phyloP scores from a whole-genome alignment of 495 filamentous ascomycete genomes.

The Margaritispora aquatica region DNA sequence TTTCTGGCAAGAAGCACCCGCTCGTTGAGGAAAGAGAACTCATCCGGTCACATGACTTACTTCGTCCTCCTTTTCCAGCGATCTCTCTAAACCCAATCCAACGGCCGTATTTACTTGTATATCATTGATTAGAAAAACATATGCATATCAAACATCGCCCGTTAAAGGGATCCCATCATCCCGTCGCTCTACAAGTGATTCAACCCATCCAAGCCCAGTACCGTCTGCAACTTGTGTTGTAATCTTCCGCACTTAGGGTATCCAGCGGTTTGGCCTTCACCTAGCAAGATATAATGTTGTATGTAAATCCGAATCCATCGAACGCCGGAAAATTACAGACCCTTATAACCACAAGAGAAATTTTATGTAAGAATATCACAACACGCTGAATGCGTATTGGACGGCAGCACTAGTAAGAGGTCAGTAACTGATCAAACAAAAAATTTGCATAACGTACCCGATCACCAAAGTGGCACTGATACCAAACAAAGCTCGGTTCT shows the following conservation, averaged over 20 bases:
- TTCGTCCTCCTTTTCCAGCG: neutral
- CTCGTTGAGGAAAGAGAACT: too few relatives aligned
- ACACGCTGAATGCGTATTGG: constrained; percentile 21
- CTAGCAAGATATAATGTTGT: constrained; percentile 15
- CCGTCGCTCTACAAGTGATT: neutral
- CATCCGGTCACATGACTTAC: neutral
- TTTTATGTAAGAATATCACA: constrained; percentile 9
- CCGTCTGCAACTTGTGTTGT: neutral
- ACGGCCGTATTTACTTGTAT: neutral
- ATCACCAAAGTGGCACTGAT: constrained; percentile 78
- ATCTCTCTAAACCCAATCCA: neutral
- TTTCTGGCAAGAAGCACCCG: too few relatives aligned
- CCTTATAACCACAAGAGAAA: neutral
- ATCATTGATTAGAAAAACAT: neutral
- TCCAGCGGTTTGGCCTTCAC: neutral
- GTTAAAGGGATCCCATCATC: neutral
- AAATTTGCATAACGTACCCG: constrained; percentile 55
- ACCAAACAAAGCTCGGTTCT: constrained; percentile 76
- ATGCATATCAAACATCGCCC: neutral
- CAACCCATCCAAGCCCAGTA: neutral
- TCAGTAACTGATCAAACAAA: neutral
- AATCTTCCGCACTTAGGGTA: neutral
- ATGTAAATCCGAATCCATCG: constrained; percentile 8
- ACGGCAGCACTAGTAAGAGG: constrained; percentile 15
- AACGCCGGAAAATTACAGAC: neutral